A percentile compares a stretch with the other conserved stretches of the same genome.
Conservation (phyloP, 2,329 filamentous ascomycete genomes). For the Diplodia corticola region DNA sequence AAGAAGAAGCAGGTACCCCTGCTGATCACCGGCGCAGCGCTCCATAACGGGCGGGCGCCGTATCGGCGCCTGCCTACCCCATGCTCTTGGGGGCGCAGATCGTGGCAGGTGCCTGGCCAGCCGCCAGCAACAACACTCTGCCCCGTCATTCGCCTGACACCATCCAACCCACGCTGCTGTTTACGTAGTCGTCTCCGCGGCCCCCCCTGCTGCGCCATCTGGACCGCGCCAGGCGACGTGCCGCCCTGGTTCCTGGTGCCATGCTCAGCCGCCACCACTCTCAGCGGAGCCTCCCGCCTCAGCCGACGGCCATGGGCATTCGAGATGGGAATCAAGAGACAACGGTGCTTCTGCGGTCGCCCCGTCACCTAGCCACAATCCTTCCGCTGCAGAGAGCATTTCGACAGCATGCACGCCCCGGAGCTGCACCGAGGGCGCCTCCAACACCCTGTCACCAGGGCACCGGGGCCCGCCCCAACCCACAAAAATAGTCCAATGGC, state of each 20-base stretch:
- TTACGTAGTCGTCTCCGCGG: conserved; percentile 10
- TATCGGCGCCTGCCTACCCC: not conserved
- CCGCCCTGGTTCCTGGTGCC: not conserved
- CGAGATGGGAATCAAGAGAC: not conserved
- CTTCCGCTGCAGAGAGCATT: not conserved
- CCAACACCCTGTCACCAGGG: not conserved
- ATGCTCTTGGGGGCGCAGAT: conserved; percentile 1
- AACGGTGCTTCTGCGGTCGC: conserved; percentile 13
- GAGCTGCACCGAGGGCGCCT: not conserved
- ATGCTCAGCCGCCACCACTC: not conserved
- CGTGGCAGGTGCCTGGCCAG: not conserved
- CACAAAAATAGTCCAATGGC: not conserved
- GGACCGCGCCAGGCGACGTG: not conserved
- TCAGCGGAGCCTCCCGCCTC: not conserved
- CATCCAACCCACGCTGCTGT: conserved; percentile 5
- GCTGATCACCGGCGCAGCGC: conserved; percentile 10
- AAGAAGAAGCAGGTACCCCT: not conserved
- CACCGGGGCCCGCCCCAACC: not conserved
- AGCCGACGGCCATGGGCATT: not conserved
- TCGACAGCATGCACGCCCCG: not conserved
- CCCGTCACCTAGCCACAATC: not conserved
- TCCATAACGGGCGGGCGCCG: not conserved
- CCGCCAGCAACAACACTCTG: not conserved
- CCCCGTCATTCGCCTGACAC: too few relatives aligned
- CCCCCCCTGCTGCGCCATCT: conserved; percentile 6